Evolutionary conservation across 2,329 filamentous ascomycete genomes (phyloP).

Genomic region (Phaeosphaeria sp.): DNA sequence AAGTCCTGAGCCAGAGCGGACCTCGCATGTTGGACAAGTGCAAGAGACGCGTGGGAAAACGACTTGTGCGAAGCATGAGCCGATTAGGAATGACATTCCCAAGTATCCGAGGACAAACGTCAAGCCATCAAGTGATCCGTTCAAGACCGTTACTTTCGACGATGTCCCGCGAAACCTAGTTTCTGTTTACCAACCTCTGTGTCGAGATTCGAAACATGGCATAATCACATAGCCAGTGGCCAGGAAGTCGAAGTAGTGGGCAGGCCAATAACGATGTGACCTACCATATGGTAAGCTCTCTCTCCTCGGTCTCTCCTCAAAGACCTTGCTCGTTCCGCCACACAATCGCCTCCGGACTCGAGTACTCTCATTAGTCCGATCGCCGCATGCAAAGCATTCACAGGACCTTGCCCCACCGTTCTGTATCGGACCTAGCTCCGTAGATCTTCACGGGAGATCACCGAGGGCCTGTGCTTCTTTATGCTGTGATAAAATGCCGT

Average conservation of each 20-base stretch:
- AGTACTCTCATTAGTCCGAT: neutral
- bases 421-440: neutral
- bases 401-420: neutral
- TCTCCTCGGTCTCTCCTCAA: too few species aligned
- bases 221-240: neutral
- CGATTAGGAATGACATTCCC: neutral
- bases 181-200: neutral
- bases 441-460: conserved; percentile 4
- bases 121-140: neutral
- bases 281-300: too few species aligned
- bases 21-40: neutral
- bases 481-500: neutral
- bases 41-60: neutral
- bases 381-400: neutral
- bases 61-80: neutral
- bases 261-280: neutral
- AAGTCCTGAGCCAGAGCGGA: neutral
- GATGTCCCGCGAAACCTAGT: neutral
- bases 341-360: neutral
- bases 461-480: neutral
- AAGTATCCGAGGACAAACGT: neutral
- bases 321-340: neutral
- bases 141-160: neutral
- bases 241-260: neutral
- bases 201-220: neutral